These are phyloP conservation scores for Onygenales sp. DNA, from an alignment of 2,329 filamentous ascomycete species.

Conservation along the genomic window DNA sequence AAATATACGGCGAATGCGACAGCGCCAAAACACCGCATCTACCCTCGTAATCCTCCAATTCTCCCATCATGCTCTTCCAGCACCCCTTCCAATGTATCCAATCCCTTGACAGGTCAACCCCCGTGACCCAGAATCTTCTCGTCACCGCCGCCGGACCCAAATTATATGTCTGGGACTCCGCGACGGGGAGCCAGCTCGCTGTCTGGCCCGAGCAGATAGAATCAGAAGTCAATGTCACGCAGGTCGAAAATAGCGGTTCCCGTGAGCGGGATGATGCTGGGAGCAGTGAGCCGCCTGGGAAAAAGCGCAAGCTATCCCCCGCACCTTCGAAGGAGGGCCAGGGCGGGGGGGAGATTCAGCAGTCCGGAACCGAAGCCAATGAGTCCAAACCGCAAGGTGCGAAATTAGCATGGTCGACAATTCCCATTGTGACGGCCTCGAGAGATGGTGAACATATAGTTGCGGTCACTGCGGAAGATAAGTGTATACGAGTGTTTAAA, in stretches of 20 bases:
- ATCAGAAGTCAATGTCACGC: not conserved
- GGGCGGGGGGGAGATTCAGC: slow-evolving; percentile 15
- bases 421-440: slow-evolving; percentile 60
- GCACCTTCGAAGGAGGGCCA: slow-evolving; percentile 13
- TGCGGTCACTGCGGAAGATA: slow-evolving; percentile 82
- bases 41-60: not conserved
- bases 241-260: not conserved
- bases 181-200: slow-evolving; percentile 49
- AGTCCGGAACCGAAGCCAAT: slow-evolving; percentile 7
- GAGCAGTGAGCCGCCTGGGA: slow-evolving; percentile 31
- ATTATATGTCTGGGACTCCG: slow-evolving; percentile 57
- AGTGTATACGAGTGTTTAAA: slow-evolving; percentile 74
- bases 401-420: slow-evolving; percentile 41
- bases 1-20: not conserved
- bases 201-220: slow-evolving; percentile 43
- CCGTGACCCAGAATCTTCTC: slow-evolving; percentile 40
- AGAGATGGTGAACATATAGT: slow-evolving; percentile 59
- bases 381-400: slow-evolving; percentile 7
- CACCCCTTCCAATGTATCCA: slow-evolving; percentile 57
- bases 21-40: not conserved
- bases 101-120: slow-evolving; percentile 20
- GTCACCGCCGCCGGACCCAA: slow-evolving; percentile 65
- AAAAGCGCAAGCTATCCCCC: slow-evolving; percentile 34
- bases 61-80: slow-evolving; percentile 25
- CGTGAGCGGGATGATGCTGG: slow-evolving; percentile 7